These are phyloP conservation scores for Tilletia indica DNA, from an alignment of 1,284 basidiomycete genomes.

Conservation along the genomic window DNA sequence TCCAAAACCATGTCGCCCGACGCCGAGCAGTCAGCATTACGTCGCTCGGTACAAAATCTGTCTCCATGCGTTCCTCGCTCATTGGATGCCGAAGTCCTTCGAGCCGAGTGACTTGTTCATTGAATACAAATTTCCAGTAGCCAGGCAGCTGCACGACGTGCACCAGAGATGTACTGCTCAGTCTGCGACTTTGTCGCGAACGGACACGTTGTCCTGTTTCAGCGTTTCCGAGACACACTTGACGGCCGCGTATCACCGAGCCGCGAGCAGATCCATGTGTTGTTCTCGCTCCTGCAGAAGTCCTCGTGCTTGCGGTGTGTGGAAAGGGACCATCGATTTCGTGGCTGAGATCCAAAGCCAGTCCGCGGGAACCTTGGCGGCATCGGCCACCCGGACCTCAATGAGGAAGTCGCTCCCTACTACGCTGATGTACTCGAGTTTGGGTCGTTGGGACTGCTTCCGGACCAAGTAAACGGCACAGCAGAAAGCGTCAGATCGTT, in stretches of 20 bases:
- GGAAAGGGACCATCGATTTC: conserved; percentile 73
- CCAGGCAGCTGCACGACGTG: conserved; percentile 34
- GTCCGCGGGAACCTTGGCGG: conserved; percentile 70
- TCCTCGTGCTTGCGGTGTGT: conserved; percentile 70
- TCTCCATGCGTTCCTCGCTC: conserved; percentile 33
- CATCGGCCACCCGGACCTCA: conserved; percentile 68
- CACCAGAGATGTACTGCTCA: conserved; percentile 36
- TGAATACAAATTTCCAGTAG: conserved; percentile 22
- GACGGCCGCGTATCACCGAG: conserved; percentile 55
- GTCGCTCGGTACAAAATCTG: conserved; percentile 46
- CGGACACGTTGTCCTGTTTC: conserved; percentile 30
- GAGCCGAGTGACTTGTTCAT: conserved; percentile 19
- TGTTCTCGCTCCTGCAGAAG: conserved; percentile 74
- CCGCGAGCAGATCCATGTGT: conserved; percentile 71
- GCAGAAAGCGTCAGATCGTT: background rate
- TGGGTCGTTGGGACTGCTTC: conserved; percentile 71
- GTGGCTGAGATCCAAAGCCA: conserved; percentile 80
- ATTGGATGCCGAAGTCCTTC: conserved; percentile 46
- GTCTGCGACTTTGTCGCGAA: conserved; percentile 37
- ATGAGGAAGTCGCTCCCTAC: conserved; percentile 57
- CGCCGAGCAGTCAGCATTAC: conserved; percentile 38
- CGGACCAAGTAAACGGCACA: conserved; percentile 53
- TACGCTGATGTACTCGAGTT: conserved; percentile 71
- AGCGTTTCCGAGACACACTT: conserved; percentile 30
- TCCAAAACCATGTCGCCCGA: background rate